Evolutionary conservation across 2,329 filamentous ascomycete species (phyloP).

Genomic region (Cladosporium oxysporum): DNA sequence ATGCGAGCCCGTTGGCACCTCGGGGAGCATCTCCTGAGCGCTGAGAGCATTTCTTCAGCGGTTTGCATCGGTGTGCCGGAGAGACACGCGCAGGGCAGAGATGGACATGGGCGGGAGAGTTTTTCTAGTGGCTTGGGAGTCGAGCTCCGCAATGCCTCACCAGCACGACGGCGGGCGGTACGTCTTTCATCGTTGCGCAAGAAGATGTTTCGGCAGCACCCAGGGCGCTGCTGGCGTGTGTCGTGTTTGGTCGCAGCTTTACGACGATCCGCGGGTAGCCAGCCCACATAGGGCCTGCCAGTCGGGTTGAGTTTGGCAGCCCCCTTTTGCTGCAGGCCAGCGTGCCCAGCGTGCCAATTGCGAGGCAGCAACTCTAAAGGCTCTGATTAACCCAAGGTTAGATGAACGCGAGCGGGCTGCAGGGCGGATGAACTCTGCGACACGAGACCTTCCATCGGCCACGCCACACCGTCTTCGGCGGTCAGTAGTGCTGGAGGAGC

Average conservation of each 20-base stretch:
- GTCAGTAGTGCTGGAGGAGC: background rate
- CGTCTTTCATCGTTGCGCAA: background rate
- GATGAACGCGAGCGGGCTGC: slow-evolving; percentile 7
- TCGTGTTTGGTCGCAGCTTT: slow-evolving; percentile 15
- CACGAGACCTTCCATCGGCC: slow-evolving; percentile 1
- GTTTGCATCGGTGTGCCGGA: background rate
- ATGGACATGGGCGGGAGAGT: background rate
- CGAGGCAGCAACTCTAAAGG: slow-evolving; percentile 7
- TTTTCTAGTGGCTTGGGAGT: background rate
- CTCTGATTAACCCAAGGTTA: background rate
- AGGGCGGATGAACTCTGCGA: slow-evolving; percentile 1
- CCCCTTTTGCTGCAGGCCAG: slow-evolving; percentile 14
- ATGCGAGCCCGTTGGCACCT: background rate
- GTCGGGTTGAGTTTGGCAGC: slow-evolving; percentile 6
- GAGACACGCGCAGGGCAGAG: background rate
- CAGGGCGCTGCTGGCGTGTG: background rate
- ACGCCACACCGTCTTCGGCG: background rate
- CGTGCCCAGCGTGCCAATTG: background rate
- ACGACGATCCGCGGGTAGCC: slow-evolving; percentile 14
- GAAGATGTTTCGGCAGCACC: slow-evolving; percentile 9
- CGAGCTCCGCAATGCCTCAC: background rate
- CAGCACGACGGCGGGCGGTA: background rate
- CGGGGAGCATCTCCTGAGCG: background rate
- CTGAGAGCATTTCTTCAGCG: background rate
- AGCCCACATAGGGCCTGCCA: slow-evolving; percentile 13